Base-by-base conservation (phyloP, 768 basidiomycete species). In the Leccinum longicurvipes region DNA sequence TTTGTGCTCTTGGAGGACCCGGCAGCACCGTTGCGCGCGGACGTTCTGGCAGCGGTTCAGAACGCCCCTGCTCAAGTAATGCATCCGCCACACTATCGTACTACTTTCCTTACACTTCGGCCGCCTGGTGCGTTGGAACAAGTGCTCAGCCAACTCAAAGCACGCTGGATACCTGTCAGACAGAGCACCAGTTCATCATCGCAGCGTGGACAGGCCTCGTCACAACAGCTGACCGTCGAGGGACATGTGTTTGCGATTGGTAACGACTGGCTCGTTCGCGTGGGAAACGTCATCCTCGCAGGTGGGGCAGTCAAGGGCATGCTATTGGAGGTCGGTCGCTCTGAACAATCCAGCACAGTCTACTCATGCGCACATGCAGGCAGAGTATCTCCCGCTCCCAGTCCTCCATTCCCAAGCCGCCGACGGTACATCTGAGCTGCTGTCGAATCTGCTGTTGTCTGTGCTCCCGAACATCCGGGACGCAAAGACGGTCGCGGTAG, bases 1-100 rank as follows among this genome's bases (percentile, higher is more conserved):
- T 92, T 90, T 67, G 89, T 91, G 23, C 78, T 85, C 6, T 73
- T 91, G 24, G 90, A 91, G 63, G 89, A 92, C 68, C 86, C 87
- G 31, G 72, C 78, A 10, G 87, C 87, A 10, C 90, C 88, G 1
- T 81, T 77, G 32, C 80, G 84, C 56, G 80, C 79, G 50, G 89
- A 90, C 54, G 77, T 87, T 21, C 51, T 72, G 12, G 60, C 65
- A 25, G 28, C 52, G 10, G 15, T 56, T 28, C 80, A 80, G 59
- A 75, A 74, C 12, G 78, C 79, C 10, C 36, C 63, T 6, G 50
- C 58, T 21, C 63, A 62, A 52, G 46, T 60, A 42, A 49, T 41
- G 54, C 71, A 50, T 36, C 79, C 77, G 12, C 62, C 77, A 1
- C 90, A 92, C 65, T 91, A 82, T 63, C 83, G 89, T 6, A 84